These are phyloP conservation scores for Teratosphaeria destructans DNA, from an alignment of 2,329 filamentous ascomycete species.

Conservation along the genomic window DNA sequence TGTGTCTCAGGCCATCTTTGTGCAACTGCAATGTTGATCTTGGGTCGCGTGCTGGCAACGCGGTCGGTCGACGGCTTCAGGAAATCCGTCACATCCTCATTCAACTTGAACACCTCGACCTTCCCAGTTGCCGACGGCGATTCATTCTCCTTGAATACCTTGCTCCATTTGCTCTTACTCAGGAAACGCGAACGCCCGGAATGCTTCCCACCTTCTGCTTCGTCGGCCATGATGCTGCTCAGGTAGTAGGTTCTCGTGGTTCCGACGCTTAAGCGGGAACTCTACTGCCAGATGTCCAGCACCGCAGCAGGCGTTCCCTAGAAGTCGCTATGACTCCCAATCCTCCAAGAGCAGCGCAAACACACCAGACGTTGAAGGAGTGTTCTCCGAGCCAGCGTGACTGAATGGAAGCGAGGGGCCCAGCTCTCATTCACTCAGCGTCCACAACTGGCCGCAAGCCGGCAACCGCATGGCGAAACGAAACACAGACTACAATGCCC, in stretches of 20 bases:
- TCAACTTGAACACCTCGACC: slow-evolving; percentile 18
- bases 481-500: not conserved
- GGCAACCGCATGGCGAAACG: not conserved
- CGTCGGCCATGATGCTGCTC: slow-evolving; percentile 11
- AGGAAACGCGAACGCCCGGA: slow-evolving; percentile 13
- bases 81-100: slow-evolving; percentile 47
- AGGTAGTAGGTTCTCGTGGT: not conserved
- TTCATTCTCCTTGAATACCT: slow-evolving; percentile 19
- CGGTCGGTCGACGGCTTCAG: slow-evolving; percentile 43
- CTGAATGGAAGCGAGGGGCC: not conserved
- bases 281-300: not conserved
- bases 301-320: not conserved
- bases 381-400: not conserved
- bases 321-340: not conserved
- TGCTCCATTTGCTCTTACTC: slow-evolving; percentile 24
- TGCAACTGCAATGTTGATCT: slow-evolving; percentile 40
- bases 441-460: not conserved
- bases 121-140: slow-evolving; percentile 3
- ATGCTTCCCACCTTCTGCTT: slow-evolving; percentile 10
- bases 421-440: not conserved
- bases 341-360: not conserved
- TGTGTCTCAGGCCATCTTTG: slow-evolving; percentile 42
- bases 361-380: not conserved
- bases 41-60: slow-evolving; percentile 22
- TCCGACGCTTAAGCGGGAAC: not conserved